Conservation (phyloP, 495 filamentous ascomycete genomes). For the Extremus antarcticus region DNA sequence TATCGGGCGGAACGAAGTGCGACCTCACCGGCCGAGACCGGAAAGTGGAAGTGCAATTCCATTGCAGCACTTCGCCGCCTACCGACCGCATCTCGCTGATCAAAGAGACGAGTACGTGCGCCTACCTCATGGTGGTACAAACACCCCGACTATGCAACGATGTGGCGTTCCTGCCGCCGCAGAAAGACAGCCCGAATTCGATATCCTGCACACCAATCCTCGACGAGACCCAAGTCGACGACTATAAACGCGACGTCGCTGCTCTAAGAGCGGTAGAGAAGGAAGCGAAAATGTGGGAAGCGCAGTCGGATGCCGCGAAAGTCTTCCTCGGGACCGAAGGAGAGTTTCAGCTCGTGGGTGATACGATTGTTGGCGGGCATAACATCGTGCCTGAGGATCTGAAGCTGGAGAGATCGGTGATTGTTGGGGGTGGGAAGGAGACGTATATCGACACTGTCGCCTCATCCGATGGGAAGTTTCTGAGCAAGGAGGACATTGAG, state of each 20-base stretch:
- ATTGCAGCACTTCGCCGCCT: conserved; percentile 63
- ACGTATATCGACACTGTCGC: conserved; percentile 36
- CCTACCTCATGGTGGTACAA: conserved; percentile 89
- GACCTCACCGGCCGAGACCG: conserved; percentile 80
- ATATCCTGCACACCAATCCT: conserved; percentile 72
- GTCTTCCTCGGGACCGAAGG: neutral
- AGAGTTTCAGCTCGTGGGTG: conserved; percentile 40
- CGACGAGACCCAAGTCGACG: conserved; percentile 43
- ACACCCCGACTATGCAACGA: conserved; percentile 90
- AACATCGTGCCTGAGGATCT: conserved; percentile 45
- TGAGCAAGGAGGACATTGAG: conserved; percentile 52
- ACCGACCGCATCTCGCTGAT: conserved; percentile 84
- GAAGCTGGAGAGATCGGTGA: conserved; percentile 44
- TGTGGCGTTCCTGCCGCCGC: conserved; percentile 79
- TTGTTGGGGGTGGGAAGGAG: conserved; percentile 44
- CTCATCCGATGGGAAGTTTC: conserved; percentile 34
- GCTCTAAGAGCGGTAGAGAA: conserved; percentile 8
- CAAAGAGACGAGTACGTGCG: conserved; percentile 88
- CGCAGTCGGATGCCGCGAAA: neutral
- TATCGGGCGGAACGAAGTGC: conserved; percentile 78
- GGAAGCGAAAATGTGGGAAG: neutral
- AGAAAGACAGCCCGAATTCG: conserved; percentile 62
- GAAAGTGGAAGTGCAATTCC: conserved; percentile 84
- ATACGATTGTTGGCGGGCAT: conserved; percentile 49
- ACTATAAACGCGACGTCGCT: conserved; percentile 28